Evolutionary conservation across 306 rosid genomes (phyloP).

Genomic region (Crataegus laevigata): DNA sequence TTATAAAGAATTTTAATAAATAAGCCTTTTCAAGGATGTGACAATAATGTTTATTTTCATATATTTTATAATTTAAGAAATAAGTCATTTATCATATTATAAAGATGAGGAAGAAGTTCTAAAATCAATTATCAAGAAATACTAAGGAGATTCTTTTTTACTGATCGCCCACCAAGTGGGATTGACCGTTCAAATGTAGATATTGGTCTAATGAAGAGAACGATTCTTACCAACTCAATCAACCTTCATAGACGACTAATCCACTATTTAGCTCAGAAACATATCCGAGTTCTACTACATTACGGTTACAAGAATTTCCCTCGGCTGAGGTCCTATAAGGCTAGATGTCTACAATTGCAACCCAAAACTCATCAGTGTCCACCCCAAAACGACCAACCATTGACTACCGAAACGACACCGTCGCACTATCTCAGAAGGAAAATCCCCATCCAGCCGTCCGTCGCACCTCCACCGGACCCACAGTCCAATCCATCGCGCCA

Average conservation of each 20-base stretch:
- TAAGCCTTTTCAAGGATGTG: no score
- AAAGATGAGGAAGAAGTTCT: no score
- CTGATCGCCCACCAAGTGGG: fast-evolving
- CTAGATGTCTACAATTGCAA: not conserved
- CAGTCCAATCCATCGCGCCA: not conserved
- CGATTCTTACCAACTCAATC: no score
- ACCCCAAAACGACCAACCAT: not conserved
- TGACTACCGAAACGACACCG: not conserved
- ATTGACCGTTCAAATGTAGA: no score
- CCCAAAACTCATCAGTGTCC: not conserved
- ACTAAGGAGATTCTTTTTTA: no score
- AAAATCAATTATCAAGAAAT: no score
- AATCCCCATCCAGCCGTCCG: not conserved
- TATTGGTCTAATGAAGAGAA: fast-evolving
- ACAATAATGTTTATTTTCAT: no score
- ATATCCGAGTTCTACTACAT: not conserved
- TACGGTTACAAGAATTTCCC: not conserved
- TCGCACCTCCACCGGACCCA: not conserved
- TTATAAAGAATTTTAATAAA: no score
- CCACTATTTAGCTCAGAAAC: not conserved
- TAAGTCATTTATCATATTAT: no score
- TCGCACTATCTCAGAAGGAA: not conserved
- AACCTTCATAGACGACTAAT: fast-evolving
- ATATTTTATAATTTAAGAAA: no score
- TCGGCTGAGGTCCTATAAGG: no score